Evolutionary conservation across 768 basidiomycete genomes (phyloP).

Genomic region (Brasilioporus rufonigricans): DNA sequence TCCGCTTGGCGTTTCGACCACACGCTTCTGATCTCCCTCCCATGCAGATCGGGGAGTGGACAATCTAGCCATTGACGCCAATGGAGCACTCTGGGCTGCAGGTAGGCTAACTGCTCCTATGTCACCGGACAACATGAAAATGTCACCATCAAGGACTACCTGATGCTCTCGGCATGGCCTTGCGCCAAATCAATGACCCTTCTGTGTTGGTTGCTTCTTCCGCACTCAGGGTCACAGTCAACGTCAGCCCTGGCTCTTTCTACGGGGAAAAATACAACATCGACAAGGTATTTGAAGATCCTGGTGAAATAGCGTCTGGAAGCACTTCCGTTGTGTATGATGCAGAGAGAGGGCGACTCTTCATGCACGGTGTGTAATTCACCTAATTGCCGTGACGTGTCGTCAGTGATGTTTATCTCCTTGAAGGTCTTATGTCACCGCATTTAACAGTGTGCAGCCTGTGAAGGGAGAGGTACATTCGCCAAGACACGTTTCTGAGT

Average conservation of each 20-base stretch:
- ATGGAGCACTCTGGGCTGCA: conserved; percentile 63
- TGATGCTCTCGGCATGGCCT: conserved; percentile 32
- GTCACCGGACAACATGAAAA: not conserved
- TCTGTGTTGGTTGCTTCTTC: conserved; percentile 43
- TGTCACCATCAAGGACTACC: conserved; percentile 39
- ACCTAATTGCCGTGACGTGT: conserved; percentile 3
- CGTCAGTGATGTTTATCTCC: conserved; percentile 6
- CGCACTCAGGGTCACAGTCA: conserved; percentile 51
- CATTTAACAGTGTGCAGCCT: conserved; percentile 35
- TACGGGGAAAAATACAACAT: conserved; percentile 60
- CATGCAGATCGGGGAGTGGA: conserved; percentile 50
- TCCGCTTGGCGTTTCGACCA: conserved; percentile 1
- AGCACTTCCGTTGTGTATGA: conserved; percentile 60
- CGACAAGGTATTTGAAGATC: conserved; percentile 67
- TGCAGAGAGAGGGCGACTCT: conserved; percentile 46
- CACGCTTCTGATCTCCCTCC: conserved; percentile 4
- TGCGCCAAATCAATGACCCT: conserved; percentile 44
- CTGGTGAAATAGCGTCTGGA: conserved; percentile 54
- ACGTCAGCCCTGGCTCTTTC: conserved; percentile 48
- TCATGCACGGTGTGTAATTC: conserved; percentile 51
- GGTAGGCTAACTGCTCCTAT: conserved; percentile 34
- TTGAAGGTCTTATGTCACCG: conserved; percentile 32
- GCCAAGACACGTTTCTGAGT: conserved; percentile 1
- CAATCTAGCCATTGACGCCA: conserved; percentile 57
- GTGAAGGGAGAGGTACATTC: conserved; percentile 4